These are phyloP conservation scores for Coffea eugenioides DNA, from an alignment of 257 asterid genomes.

Conservation along the genomic window DNA sequence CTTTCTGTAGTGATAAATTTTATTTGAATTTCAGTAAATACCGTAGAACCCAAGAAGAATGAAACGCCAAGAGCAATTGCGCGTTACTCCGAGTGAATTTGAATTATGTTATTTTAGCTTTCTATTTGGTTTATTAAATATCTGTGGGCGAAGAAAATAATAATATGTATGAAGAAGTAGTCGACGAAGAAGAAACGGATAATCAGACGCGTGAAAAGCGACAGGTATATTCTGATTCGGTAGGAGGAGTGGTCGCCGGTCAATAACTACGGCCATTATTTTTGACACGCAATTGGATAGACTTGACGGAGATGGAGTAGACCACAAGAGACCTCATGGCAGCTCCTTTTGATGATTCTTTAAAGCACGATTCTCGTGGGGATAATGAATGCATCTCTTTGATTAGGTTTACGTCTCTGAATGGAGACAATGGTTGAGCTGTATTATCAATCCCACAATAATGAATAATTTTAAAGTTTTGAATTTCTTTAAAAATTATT, in stretches of 20 bases:
- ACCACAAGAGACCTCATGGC: slow-evolving; percentile 6
- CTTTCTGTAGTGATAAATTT: neutral
- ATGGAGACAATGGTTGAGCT: neutral
- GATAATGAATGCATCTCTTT: neutral
- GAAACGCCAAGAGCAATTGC: neutral
- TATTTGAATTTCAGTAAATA: slow-evolving; percentile 2
- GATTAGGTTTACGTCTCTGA: neutral
- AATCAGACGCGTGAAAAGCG: neutral
- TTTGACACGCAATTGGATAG: slow-evolving; percentile 18
- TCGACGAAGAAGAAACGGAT: neutral
- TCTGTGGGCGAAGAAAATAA: neutral
- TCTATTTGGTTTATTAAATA: neutral
- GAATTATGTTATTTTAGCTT: too few relatives aligned
- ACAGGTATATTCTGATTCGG: neutral
- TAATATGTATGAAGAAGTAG: neutral
- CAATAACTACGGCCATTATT: slow-evolving; percentile 19
- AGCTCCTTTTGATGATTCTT: neutral
- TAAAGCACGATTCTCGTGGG: neutral
- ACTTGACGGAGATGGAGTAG: neutral
- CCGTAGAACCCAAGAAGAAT: neutral
- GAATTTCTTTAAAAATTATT: too few relatives aligned
- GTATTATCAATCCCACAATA: neutral
- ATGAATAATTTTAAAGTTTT: too few relatives aligned
- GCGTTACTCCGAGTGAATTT: neutral
- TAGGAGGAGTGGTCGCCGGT: slow-evolving; percentile 8